phyloP scores from a whole-genome alignment of 805 yeast genomes.

The Saturnispora gosingensis region DNA sequence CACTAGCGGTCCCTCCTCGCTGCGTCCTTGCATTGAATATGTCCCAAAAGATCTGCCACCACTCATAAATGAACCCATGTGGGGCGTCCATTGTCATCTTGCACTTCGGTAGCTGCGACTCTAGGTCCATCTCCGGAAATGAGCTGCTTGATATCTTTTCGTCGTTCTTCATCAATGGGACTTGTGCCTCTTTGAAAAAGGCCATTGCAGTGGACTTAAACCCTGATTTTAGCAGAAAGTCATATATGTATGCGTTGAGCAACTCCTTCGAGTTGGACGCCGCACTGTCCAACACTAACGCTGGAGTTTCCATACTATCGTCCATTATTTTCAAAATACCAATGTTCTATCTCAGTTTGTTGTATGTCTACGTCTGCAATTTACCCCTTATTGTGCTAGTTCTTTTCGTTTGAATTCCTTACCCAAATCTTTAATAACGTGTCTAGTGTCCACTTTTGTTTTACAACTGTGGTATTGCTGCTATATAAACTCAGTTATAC shows the following conservation, averaged over 20 bases:
- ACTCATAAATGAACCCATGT: slow-evolving; percentile 78
- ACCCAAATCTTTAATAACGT: background rate
- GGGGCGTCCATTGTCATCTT: slow-evolving; percentile 69
- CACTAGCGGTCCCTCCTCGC: slow-evolving; percentile 51
- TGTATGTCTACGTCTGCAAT: background rate
- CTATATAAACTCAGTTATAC: background rate
- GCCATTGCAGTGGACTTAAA: slow-evolving; percentile 62
- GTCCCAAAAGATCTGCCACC: slow-evolving; percentile 98
- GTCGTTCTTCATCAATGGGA: slow-evolving; percentile 36
- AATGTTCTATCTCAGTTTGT: background rate
- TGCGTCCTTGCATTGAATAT: slow-evolving; percentile 74
- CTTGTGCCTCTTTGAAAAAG: slow-evolving; percentile 69
- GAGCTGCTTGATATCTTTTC: slow-evolving; percentile 7
- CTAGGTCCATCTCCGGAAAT: background rate
- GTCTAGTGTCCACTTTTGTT: background rate
- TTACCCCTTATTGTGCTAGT: background rate
- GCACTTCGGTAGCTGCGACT: slow-evolving; percentile 36
- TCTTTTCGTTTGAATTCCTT: background rate
- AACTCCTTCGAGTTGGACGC: slow-evolving; percentile 48
- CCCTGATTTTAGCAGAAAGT: slow-evolving; percentile 68
- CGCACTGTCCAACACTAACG: slow-evolving; percentile 32
- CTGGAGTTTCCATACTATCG: slow-evolving; percentile 7
- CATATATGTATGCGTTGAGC: slow-evolving; percentile 78
- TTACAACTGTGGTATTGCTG: background rate
- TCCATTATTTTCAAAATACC: background rate